Evolutionary conservation across 1,139 yeast species (phyloP).

Genomic region (Starmera stellimalicola): DNA sequence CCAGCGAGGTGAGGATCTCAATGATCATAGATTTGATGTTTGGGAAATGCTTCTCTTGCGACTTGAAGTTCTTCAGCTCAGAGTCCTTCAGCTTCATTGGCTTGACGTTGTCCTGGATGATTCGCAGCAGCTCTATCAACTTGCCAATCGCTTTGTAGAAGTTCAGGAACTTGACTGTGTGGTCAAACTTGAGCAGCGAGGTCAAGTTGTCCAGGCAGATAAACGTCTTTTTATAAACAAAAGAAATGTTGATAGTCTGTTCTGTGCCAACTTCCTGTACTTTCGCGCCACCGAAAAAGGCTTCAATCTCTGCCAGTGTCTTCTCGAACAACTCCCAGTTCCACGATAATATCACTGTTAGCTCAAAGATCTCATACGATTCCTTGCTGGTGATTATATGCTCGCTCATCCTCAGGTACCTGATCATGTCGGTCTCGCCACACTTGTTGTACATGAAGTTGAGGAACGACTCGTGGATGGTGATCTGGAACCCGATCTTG

Average conservation of each 20-base stretch:
- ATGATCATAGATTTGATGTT: constrained; percentile 50
- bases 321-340: constrained; percentile 30
- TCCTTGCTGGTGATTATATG: constrained; percentile 38
- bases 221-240: constrained; percentile 21
- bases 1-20: constrained; percentile 50
- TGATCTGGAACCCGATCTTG: constrained; percentile 15
- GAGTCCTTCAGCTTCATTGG: constrained; percentile 20
- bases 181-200: constrained; percentile 40
- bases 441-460: constrained; percentile 16
- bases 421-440: constrained; percentile 10
- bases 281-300: constrained; percentile 18
- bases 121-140: constrained; percentile 35
- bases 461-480: constrained; percentile 28
- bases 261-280: neutral
- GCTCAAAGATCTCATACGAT: constrained; percentile 43
- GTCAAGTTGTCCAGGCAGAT: constrained; percentile 41
- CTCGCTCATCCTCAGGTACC: constrained; percentile 28
- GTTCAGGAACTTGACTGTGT: constrained; percentile 40
- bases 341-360: constrained; percentile 50
- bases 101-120: constrained; percentile 36
- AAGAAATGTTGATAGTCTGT: constrained; percentile 7
- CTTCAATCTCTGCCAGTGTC: constrained; percentile 12
- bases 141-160: constrained; percentile 40
- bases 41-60: constrained; percentile 38
- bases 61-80: constrained; percentile 12